Percentiles rank a stretch among this genome's conserved stretches.
These are phyloP conservation scores for Ceriops decandra DNA, from an alignment of 345 rosid species.

Conservation along the genomic window DNA sequence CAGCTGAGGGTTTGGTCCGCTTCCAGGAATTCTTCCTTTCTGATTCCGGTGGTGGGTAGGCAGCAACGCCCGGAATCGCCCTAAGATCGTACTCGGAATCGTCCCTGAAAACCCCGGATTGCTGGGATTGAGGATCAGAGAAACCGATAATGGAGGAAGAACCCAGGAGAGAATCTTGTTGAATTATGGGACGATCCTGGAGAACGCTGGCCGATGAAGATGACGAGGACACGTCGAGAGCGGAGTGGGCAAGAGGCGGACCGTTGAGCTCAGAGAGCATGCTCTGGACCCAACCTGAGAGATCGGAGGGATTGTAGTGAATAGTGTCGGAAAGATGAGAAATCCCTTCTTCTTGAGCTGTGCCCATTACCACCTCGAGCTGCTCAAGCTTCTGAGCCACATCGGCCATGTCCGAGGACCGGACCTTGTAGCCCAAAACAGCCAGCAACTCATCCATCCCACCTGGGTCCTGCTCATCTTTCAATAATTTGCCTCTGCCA, in stretches of 20 bases:
- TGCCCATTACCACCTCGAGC: slow-evolving; percentile 31
- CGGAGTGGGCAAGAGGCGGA: neutral
- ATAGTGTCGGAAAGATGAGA: slow-evolving; percentile 27
- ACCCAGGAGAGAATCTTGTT: slow-evolving; percentile 12
- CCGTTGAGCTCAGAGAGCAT: slow-evolving; percentile 32
- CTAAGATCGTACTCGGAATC: slow-evolving; percentile 32
- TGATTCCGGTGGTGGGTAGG: slow-evolving; percentile 18
- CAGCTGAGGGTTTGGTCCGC: slow-evolving; percentile 9
- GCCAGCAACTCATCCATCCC: slow-evolving; percentile 34
- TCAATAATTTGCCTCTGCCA: slow-evolving; percentile 41
- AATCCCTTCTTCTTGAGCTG: slow-evolving; percentile 26
- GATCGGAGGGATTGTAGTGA: slow-evolving; percentile 36
- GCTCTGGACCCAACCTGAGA: slow-evolving; percentile 28
- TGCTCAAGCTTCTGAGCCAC: slow-evolving; percentile 34
- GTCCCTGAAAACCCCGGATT: slow-evolving; percentile 14
- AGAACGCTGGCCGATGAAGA: neutral
- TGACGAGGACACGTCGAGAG: neutral
- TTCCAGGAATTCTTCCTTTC: slow-evolving; percentile 12
- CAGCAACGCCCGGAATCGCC: slow-evolving; percentile 33
- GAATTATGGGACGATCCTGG: neutral
- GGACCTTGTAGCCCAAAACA: slow-evolving; percentile 29
- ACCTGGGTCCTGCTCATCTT: slow-evolving; percentile 46
- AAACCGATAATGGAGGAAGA: neutral
- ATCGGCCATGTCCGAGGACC: slow-evolving; percentile 32
- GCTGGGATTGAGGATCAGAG: neutral